Evolutionary conservation across 2,329 filamentous ascomycete genomes (phyloP), one percentile per base, ranked within the genome.

Genomic region (Alternaria burnsii): DNA sequence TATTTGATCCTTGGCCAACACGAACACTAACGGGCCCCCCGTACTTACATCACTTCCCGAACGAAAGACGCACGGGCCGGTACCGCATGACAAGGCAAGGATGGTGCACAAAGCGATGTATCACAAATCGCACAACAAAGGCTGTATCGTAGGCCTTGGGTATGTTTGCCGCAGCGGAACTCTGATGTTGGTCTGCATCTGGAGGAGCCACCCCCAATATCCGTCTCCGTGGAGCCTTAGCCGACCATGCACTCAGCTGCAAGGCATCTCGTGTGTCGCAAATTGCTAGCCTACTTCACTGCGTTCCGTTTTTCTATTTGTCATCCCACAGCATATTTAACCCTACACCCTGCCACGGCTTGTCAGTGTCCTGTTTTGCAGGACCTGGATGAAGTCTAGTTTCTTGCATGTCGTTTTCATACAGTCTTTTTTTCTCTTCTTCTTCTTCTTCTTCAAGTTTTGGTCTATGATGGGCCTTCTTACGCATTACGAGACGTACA

Each of bases 281-380:
- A 46, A 46, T 42, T 30, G 55, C 57, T 58, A 32, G 61, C 48
- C 55, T 26, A 43, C 26, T 58, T 58, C 50, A 46, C 40, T 59
- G 55, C 57, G 32, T 14, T 41, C 20, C 44, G 4, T 30, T n/a
- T 40, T 40, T 20, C 54, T 48, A 52, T 57, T 55, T 55, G 47
- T 63, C 57, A 63, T 60, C 51, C 58, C 59, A 65, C 59, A 67
- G 60, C 64, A 73, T 74, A 58, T 62, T 70, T 74, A 72, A 70
- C 71, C 66, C 67, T 70, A 58, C 68, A 71, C 65, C 57, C 50
- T 46, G 38, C 14, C 63, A 57, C 66, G 63, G 58, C 52, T 59
- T 44, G 53, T 64, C 62, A 24, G 46, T 48, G 65, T 66, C 68
- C 73, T 63, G 71, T 67, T 50, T 36, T 56, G 65, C 61, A 72